Base-by-base conservation (phyloP, 371 early-diverging fungal species). In the Blastocladiella emersonii region DNA sequence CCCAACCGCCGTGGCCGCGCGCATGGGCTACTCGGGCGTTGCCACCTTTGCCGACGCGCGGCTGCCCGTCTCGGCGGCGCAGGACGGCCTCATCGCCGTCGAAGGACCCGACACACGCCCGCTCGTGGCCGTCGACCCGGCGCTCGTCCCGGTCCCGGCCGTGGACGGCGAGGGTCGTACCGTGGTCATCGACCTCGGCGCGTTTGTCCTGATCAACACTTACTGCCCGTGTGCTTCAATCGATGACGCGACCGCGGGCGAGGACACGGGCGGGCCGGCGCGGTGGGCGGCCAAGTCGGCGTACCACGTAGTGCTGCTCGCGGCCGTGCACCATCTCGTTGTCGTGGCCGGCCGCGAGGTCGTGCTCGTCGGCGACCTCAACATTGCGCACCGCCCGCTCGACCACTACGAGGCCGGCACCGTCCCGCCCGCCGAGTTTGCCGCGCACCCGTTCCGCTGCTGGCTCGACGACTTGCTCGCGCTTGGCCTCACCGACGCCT, bases 371-470 rank as follows among this genome's bases (percentile, higher is more conserved):
- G 94, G 92, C 1, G 92, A 91, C 64, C 75, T 91, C 57, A 91
- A 93, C 66, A 82, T 88, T 0, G 71, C 79, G n/a, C 89, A 86
- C 51, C 72, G 76, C 12, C 80, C 81, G 44, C 74, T 88, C 48
- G 92, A 93, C 64, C 90, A 91, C 64, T 87, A 85, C 68, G 87
- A 90, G 48, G 87, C 91, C 0, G 77, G 72, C 36, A 71, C 81
- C 48, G 78, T 78, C 64, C 79, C 79, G 61, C 77, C 74, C 41
- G 63, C 63, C 4, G 69, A 78, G 27, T 91, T 90, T 68, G 78
- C 76, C 37, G 85, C 82, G n/a, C 71, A 79, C 17, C 80, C 77
- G 2, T 74, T 83, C 21, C 78, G 94, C 59, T 65, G 68, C 35
- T 91, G 92, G 92, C 63, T 93, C 45, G 79, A 83, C 63, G 63